These are phyloP conservation scores for Candida maesae DNA, from an alignment of 805 yeast genomes.

Conservation along the genomic window DNA sequence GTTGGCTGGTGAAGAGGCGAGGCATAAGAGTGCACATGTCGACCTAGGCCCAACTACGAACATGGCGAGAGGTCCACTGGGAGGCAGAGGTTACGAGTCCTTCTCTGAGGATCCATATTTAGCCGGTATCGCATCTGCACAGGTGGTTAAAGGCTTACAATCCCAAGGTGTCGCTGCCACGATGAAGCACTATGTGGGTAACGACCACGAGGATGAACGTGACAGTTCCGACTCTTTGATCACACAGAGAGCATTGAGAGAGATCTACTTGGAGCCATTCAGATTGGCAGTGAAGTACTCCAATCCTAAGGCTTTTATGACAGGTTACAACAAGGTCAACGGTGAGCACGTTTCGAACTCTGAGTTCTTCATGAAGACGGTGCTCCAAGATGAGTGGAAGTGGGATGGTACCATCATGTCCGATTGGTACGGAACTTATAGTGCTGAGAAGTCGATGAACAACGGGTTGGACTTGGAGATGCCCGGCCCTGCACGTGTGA, in stretches of 20 bases:
- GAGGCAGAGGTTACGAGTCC: constrained; percentile 63
- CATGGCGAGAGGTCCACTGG: constrained; percentile 52
- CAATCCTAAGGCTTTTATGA: constrained; percentile 53
- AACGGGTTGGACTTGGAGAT: constrained; percentile 61
- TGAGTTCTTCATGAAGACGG: constrained; percentile 37
- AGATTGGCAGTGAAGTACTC: constrained; percentile 51
- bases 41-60: constrained; percentile 48
- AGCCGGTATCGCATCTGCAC: constrained; percentile 42
- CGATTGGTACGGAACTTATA: constrained; percentile 61
- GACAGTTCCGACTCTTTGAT: constrained; percentile 43
- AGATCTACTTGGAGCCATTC: constrained; percentile 59
- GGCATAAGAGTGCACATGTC: constrained; percentile 47
- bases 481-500: constrained; percentile 60
- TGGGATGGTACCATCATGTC: constrained; percentile 55
- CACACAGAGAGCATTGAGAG: constrained; percentile 59
- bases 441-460: constrained; percentile 41
- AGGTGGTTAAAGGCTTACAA: constrained; percentile 52
- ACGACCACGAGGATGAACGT: constrained; percentile 58
- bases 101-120: constrained; percentile 58
- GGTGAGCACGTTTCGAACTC: constrained; percentile 54
- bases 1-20: constrained; percentile 51
- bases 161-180: constrained; percentile 46
- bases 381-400: constrained; percentile 52
- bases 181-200: constrained; percentile 59
- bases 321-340: constrained; percentile 58